Evolutionary conservation across 2,329 filamentous ascomycete species (phyloP).

Genomic region (Pestalotiopsis sp.): DNA sequence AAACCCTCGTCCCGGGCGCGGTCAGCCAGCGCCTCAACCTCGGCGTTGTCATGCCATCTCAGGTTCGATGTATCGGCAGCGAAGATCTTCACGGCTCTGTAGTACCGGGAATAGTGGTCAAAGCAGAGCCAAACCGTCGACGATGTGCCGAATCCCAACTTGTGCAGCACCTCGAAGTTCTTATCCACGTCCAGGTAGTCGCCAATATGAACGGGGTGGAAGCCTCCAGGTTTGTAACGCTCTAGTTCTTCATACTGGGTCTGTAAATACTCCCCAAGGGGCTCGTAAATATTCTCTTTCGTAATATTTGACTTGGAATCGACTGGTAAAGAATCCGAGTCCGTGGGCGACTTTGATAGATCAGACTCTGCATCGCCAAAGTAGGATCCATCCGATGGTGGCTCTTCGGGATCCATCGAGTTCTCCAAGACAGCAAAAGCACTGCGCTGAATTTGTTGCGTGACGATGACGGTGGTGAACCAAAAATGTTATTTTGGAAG

Average conservation of each 20-base stretch:
- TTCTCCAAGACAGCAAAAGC: neutral
- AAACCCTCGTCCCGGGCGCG: neutral
- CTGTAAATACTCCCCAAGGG: neutral
- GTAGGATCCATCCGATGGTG: neutral
- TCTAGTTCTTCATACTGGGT: neutral
- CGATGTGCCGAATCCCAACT: neutral
- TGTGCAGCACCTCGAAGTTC: neutral
- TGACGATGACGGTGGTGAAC: no score
- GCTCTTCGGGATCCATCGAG: neutral
- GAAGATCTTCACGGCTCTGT: constrained; percentile 1
- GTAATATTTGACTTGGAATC: neutral
- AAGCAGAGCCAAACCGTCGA: constrained; percentile 3
- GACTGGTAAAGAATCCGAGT: neutral
- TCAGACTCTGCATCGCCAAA: neutral
- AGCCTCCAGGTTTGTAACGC: neutral
- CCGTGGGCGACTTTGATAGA: neutral
- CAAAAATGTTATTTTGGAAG: no score
- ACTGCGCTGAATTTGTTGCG: no score
- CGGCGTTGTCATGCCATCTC: neutral
- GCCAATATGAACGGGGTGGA: neutral
- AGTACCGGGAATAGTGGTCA: neutral
- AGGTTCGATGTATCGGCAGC: neutral
- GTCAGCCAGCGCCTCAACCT: neutral
- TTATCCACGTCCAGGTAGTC: neutral
- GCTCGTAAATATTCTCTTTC: neutral